Evolutionary conservation across 768 basidiomycete species (phyloP).

Genomic region (Hemileccinum rubropunctum): DNA sequence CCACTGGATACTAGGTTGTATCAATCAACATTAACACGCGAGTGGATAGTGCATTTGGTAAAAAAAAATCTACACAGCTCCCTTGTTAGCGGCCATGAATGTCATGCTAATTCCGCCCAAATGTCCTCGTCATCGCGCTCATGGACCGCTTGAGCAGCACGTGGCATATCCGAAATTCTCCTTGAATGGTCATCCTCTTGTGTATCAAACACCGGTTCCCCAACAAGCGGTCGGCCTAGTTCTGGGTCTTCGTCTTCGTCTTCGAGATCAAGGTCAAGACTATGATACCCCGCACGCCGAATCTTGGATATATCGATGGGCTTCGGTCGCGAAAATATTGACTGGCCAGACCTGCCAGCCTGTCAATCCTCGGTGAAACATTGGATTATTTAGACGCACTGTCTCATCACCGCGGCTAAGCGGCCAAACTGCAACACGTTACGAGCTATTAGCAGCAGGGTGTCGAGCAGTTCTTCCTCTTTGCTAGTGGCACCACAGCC

Average conservation of each 20-base stretch:
- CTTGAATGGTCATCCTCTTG: constrained; percentile 32
- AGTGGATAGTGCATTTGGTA: neutral
- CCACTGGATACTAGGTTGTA: no score
- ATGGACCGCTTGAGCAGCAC: constrained; percentile 48
- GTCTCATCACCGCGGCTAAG: constrained; percentile 89
- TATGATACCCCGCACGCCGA: constrained; percentile 57
- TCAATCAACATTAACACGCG: no score
- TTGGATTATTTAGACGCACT: constrained; percentile 51
- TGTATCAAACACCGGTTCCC: constrained; percentile 64
- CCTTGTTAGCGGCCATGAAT: constrained; percentile 5
- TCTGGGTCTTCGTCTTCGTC: constrained; percentile 57
- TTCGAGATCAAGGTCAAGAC: constrained; percentile 70
- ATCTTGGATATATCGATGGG: constrained; percentile 80
- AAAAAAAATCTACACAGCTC: neutral
- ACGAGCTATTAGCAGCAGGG: constrained; percentile 84
- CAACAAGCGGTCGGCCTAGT: constrained; percentile 55
- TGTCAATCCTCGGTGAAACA: constrained; percentile 6
- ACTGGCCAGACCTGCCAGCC: constrained; percentile 71
- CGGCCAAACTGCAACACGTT: constrained; percentile 93
- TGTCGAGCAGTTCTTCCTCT: constrained; percentile 93
- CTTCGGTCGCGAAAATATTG: constrained; percentile 83
- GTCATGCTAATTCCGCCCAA: constrained; percentile 64
- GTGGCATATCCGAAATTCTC: constrained; percentile 56
- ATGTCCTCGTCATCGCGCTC: constrained; percentile 66
- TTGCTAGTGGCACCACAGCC: constrained; percentile 80